phyloP scores from a whole-genome alignment of 2,329 filamentous ascomycete genomes.

The Nigrospora sphaerica region DNA sequence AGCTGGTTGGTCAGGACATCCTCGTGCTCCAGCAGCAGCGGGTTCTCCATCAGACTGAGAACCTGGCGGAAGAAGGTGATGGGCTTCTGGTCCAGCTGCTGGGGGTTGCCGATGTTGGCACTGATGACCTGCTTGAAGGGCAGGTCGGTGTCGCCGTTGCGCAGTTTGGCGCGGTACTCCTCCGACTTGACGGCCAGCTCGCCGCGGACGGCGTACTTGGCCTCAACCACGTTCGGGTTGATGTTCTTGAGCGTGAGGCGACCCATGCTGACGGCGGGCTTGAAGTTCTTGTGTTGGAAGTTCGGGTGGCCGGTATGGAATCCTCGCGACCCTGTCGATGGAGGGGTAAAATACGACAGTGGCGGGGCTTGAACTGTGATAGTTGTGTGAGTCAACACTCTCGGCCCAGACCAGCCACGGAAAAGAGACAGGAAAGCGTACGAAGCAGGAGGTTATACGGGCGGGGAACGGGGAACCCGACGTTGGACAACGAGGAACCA shows the following conservation, averaged over 20 bases:
- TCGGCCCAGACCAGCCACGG: too few species aligned
- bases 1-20: constrained; percentile 68
- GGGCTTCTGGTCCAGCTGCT: constrained; percentile 97
- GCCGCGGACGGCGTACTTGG: constrained; percentile 93
- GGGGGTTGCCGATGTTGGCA: constrained; percentile 98
- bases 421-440: too few species aligned
- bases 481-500: too few species aligned
- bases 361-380: background rate
- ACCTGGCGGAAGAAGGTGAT: constrained; percentile 99
- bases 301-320: background rate
- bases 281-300: too few species aligned
- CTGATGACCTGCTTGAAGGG: constrained; percentile 90
- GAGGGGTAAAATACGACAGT: background rate
- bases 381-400: too few species aligned
- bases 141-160: constrained; percentile 50
- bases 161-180: constrained; percentile 72
- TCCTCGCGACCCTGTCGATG: background rate
- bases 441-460: too few species aligned
- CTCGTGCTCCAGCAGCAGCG: constrained; percentile 72
- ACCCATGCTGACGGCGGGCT: constrained; percentile 12
- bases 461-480: too few species aligned
- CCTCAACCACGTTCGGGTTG: constrained; percentile 79
- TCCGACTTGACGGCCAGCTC: constrained; percentile 93
- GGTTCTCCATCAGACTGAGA: constrained; percentile 87
- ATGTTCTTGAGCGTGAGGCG: constrained; percentile 77